Conservation (phyloP, 2,329 filamentous ascomycete species). For the Alternaria arborescens region DNA sequence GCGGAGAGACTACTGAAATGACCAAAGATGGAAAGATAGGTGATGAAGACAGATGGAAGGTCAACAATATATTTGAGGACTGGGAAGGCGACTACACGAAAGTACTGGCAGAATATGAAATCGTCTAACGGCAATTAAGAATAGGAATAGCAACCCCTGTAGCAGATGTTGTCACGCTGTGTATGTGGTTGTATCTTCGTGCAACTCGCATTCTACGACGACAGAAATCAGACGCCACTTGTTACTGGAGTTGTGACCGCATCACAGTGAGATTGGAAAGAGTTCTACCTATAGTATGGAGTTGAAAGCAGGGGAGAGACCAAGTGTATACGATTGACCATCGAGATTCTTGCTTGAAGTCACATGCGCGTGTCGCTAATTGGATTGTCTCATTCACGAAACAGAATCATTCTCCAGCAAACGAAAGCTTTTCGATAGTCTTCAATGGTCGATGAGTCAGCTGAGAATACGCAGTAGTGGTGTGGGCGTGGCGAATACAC, state of each 20-base stretch:
- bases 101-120: background rate
- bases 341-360: background rate
- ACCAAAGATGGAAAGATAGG: background rate
- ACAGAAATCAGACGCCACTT: too few species aligned
- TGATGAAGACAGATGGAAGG: background rate
- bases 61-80: background rate
- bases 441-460: background rate
- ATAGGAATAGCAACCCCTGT: background rate
- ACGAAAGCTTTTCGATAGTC: background rate
- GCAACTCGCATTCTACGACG: too few species aligned
- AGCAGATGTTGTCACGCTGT: background rate
- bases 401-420: background rate
- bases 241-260: too few species aligned
- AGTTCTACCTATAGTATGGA: background rate
- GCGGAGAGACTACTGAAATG: background rate
- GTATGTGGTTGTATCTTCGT: too few species aligned
- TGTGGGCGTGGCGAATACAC: background rate
- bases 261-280: background rate
- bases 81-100: slow-evolving; percentile 4
- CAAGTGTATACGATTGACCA: background rate
- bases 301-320: background rate
- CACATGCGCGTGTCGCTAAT: background rate
- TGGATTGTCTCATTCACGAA: background rate
- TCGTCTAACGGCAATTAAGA: background rate
- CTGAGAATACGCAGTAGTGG: background rate